Percentiles rank a stretch among this genome's conserved stretches.
phyloP scores from a whole-genome alignment of 495 filamentous ascomycete species.

The Xylaria palmicola region DNA sequence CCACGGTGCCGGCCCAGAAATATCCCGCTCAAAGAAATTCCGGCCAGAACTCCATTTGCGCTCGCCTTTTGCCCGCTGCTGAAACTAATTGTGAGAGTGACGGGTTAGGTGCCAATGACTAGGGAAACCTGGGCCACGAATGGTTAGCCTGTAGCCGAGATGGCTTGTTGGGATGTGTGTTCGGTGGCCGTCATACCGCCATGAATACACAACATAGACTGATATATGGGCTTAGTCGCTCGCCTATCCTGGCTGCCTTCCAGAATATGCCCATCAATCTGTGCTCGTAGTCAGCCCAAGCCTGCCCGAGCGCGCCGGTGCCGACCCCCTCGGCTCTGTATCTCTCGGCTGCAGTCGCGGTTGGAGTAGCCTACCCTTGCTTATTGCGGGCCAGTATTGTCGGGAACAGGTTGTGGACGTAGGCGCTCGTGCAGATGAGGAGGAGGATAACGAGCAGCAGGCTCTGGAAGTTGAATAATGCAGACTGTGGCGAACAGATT shows the following conservation, averaged over 20 bases:
- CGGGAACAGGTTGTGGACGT: slow-evolving; percentile 87
- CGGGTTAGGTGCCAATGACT: slow-evolving; percentile 19
- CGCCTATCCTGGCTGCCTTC: slow-evolving; percentile 93
- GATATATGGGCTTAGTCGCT: slow-evolving; percentile 92
- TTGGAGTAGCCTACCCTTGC: slow-evolving; percentile 62
- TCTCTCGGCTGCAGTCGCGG: background rate
- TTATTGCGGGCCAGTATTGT: slow-evolving; percentile 92
- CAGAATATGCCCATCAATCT: slow-evolving; percentile 90
- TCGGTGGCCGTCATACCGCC: slow-evolving; percentile 60
- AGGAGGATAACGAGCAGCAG: slow-evolving; percentile 91
- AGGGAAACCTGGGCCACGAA: slow-evolving; percentile 23
- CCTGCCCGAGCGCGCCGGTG: background rate
- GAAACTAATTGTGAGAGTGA: background rate
- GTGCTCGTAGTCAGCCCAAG: slow-evolving; percentile 10
- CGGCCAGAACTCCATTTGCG: slow-evolving; percentile 8
- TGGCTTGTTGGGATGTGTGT: background rate
- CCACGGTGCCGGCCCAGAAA: background rate
- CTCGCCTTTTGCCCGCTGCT: background rate
- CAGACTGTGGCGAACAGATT: slow-evolving; percentile 61
- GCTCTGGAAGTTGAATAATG: slow-evolving; percentile 97
- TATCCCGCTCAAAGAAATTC: background rate
- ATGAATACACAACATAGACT: slow-evolving; percentile 91
- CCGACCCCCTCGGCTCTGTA: background rate
- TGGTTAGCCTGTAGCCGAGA: background rate
- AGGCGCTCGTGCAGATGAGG: slow-evolving; percentile 91